Base-by-base conservation (phyloP, 179 eudicot species). In the Dionaea muscipula region DNA sequence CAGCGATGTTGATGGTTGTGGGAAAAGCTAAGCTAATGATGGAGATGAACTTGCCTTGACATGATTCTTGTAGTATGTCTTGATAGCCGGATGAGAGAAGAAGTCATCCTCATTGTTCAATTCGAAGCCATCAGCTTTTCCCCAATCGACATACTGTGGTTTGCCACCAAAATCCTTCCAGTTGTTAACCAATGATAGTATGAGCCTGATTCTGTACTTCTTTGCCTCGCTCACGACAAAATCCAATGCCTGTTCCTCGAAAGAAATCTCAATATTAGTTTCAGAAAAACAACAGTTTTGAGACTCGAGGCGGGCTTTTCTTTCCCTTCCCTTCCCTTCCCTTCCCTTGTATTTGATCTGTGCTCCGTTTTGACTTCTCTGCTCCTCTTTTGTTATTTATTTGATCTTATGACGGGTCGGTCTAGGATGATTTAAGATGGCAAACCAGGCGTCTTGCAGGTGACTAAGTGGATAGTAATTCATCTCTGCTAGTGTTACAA, bases 81-180 rank as follows among this genome's bases (percentile, higher is more conserved):
- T 80, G 26, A 86, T 66, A 44, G 75, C 75, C 18, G 85, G 75
- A 74, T 84, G 77, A 63, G 81, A 67, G 65, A 72, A 90, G 69
- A 90, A 90, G 40, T 90, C 97, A 57, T 86, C 97, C 9, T 86
- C 82, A 27, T 79, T 62, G 19, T 78, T 76, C 57, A 86, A 68
- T 61, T 80, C 78, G 46, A 79, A 59, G 46, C 95, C 95, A 59
- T 78, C 81, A 54, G 68, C 85, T 50, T 84, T 80, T 15, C 85
- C 97, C 97, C 97, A 86, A 72, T 84, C 78, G 1, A 82, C 95
- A 66, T 90, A 86, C 70, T 90, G 95, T 2, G 83, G 51, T 71
- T 90, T 90, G 23, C 97, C 97, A 14, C 97, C 97, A 57, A 78
- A 90, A 17, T 67, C 87, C 31, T 61, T 70, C 95, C 95, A 90